These are phyloP conservation scores for Arctostaphylos glauca DNA, from an alignment of 148 eudicot genomes.

Conservation along the genomic window DNA sequence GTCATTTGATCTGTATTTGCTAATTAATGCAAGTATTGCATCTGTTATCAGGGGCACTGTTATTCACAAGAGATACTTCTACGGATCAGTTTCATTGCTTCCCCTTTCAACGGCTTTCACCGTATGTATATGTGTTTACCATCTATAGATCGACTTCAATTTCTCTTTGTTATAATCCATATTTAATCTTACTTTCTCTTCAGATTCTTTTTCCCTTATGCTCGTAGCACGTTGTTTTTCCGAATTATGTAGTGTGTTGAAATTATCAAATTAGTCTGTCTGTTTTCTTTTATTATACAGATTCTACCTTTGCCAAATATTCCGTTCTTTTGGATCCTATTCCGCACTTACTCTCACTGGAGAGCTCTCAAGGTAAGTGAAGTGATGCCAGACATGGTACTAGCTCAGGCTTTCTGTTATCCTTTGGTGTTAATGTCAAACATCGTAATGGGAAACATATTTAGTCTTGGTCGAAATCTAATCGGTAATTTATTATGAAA, in stretches of 20 bases:
- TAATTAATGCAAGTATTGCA: slow-evolving; percentile 5
- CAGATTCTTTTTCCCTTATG: not conserved
- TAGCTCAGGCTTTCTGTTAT: not conserved
- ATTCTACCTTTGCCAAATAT: slow-evolving; percentile 95
- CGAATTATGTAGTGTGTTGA: not conserved
- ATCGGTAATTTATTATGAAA: not conserved
- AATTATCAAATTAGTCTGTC: not conserved
- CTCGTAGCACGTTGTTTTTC: not conserved
- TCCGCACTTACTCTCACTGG: slow-evolving; percentile 95
- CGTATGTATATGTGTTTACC: slow-evolving; percentile 37
- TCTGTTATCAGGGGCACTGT: slow-evolving; percentile 59
- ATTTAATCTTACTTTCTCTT: not conserved
- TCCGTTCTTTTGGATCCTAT: slow-evolving; percentile 94
- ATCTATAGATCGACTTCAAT: not conserved
- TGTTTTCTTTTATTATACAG: slow-evolving; percentile 34
- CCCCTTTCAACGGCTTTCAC: slow-evolving; percentile 68
- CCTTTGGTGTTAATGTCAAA: not conserved
- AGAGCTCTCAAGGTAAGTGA: slow-evolving; percentile 81
- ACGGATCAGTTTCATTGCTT: slow-evolving; percentile 81
- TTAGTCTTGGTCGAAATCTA: not conserved
- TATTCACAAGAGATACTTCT: slow-evolving; percentile 83
- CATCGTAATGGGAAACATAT: not conserved
- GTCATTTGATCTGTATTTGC: not conserved
- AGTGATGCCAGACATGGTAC: slow-evolving; percentile 12
- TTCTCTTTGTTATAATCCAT: not conserved